A percentile compares a stretch with the other conserved stretches of the same genome.
Evolutionary conservation across 2,329 filamentous ascomycete genomes (phyloP).

Genomic region (Sclerotinia glacialis): DNA sequence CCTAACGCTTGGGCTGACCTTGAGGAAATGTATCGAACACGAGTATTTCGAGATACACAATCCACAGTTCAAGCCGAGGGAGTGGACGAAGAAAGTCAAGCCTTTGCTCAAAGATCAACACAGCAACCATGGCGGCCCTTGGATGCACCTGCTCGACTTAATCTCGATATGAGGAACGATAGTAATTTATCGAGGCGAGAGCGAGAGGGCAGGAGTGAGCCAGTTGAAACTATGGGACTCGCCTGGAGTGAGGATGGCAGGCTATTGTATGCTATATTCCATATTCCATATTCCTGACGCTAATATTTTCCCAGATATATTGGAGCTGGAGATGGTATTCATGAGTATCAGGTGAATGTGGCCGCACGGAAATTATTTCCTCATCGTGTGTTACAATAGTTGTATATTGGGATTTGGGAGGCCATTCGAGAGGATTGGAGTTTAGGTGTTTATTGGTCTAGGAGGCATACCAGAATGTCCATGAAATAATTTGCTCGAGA

Average conservation of each 20-base stretch:
- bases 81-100: slow-evolving; percentile 37
- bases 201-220: slow-evolving; percentile 12
- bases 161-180: slow-evolving; percentile 36
- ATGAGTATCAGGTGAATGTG: slow-evolving; percentile 68
- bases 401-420: slow-evolving; percentile 17
- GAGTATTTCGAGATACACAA: slow-evolving; percentile 36
- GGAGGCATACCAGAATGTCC: neutral
- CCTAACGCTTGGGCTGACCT: slow-evolving; percentile 45
- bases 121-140: slow-evolving; percentile 35
- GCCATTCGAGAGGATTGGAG: neutral
- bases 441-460: neutral
- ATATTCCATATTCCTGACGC: neutral
- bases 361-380: slow-evolving; percentile 59
- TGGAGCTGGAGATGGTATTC: slow-evolving; percentile 69
- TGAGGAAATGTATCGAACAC: slow-evolving; percentile 44
- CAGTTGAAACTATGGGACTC: slow-evolving; percentile 59
- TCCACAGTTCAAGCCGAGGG: slow-evolving; percentile 33
- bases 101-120: slow-evolving; percentile 36
- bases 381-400: slow-evolving; percentile 51
- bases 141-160: slow-evolving; percentile 25
- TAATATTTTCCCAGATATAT: slow-evolving; percentile 49
- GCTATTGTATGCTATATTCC: slow-evolving; percentile 50
- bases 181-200: slow-evolving; percentile 35
- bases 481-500: neutral
- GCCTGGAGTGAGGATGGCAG: slow-evolving; percentile 61